Evolutionary conservation across 768 basidiomycete genomes (phyloP).

Genomic region (Crepidotus variabilis): DNA sequence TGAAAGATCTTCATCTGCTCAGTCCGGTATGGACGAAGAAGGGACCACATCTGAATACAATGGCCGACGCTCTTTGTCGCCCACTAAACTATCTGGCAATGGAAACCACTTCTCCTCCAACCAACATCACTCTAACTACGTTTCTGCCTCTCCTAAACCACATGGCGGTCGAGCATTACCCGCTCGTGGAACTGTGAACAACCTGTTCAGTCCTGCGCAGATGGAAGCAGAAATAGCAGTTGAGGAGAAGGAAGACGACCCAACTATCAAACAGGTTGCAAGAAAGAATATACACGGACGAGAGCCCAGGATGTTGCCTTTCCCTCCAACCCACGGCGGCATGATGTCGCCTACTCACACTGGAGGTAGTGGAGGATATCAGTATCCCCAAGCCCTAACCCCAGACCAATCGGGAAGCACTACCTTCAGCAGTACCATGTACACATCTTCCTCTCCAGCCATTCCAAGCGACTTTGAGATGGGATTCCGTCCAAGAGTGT

Average conservation of each 20-base stretch:
- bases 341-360: conserved; percentile 7
- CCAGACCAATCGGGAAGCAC: conserved; percentile 10
- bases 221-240: background rate
- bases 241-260: conserved; percentile 15
- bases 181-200: conserved; percentile 13
- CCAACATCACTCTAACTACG: background rate
- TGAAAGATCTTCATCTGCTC: conserved; percentile 6
- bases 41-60: conserved; percentile 7
- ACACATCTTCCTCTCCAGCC: background rate
- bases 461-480: conserved; percentile 13
- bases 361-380: conserved; percentile 3
- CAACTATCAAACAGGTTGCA: conserved; percentile 13
- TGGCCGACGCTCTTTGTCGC: conserved; percentile 3
- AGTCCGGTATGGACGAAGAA: conserved; percentile 7
- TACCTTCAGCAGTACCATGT: background rate
- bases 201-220: conserved; percentile 8
- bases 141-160: background rate
- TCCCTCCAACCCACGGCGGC: conserved; percentile 13
- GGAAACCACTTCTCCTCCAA: conserved; percentile 2
- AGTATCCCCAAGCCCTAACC: conserved; percentile 11
- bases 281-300: conserved; percentile 17
- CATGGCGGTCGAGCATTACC: conserved; percentile 10
- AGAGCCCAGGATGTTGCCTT: conserved; percentile 22
- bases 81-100: background rate
- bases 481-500: conserved; percentile 10